These are phyloP conservation scores for Linnemannia exigua DNA, from an alignment of 192 early-diverging fungal species.

Conservation along the genomic window DNA sequence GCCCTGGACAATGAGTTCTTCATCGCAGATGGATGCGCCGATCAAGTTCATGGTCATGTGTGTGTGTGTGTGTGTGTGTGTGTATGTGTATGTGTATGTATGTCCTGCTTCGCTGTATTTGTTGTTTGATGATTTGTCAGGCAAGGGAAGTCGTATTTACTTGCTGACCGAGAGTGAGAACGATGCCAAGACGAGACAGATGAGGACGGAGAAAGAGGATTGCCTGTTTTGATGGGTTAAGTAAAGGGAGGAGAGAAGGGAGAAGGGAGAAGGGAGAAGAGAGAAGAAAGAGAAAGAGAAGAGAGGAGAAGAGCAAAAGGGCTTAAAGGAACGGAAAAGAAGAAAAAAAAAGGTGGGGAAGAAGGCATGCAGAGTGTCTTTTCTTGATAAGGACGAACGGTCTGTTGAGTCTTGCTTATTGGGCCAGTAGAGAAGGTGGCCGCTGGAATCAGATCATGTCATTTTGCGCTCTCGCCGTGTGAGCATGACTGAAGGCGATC, in stretches of 20 bases:
- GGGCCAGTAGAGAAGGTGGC: not conserved
- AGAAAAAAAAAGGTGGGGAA: slow-evolving; percentile 6
- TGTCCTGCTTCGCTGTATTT: not conserved
- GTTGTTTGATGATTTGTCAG: not conserved
- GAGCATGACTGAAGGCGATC: not conserved
- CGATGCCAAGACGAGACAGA: not conserved
- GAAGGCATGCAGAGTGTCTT: not conserved
- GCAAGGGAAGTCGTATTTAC: not conserved
- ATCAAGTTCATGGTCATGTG: slow-evolving; percentile 64
- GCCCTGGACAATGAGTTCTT: slow-evolving; percentile 57
- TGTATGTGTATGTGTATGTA: too few relatives aligned
- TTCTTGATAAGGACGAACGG: not conserved
- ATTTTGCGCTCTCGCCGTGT: not conserved
- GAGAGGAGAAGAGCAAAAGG: not conserved
- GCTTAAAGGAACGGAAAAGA: not conserved
- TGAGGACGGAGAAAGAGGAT: not conserved
- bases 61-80: too few relatives aligned
- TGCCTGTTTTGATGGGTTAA: not conserved
- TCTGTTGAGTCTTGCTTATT: too few relatives aligned
- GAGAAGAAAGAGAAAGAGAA: slow-evolving; percentile 1
- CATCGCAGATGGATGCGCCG: slow-evolving; percentile 69
- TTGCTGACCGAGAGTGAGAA: not conserved
- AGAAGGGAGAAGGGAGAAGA: not conserved
- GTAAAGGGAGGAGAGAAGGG: not conserved
- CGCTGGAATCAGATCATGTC: slow-evolving; percentile 4